These are phyloP conservation scores for Pythium pyrilobum DNA, from an alignment of 352 stramenopile species.

Conservation along the genomic window DNA sequence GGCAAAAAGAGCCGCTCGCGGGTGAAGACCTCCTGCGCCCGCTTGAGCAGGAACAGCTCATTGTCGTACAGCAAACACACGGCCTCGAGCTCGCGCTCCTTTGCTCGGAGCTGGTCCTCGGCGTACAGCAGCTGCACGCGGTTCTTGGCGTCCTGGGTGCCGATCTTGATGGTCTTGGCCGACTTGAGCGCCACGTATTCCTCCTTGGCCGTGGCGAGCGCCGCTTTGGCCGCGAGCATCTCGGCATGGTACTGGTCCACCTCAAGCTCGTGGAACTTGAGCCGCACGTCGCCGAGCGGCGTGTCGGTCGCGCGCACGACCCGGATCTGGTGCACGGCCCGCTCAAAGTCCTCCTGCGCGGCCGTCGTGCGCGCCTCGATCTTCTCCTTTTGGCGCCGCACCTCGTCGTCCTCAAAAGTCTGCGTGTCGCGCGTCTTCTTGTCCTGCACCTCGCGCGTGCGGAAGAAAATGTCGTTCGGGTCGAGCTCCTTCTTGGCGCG, in stretches of 20 bases:
- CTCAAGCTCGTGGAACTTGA: constrained; percentile 62
- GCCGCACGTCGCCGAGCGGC: constrained; percentile 41
- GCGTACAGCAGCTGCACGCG: constrained; percentile 67
- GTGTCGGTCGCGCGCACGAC: constrained; percentile 33
- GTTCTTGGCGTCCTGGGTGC: constrained; percentile 39
- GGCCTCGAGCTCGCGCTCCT: constrained; percentile 50
- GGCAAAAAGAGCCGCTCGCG: constrained; percentile 63
- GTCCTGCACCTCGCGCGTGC: constrained; percentile 54
- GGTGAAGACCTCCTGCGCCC: constrained; percentile 46
- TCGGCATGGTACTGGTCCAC: constrained; percentile 39
- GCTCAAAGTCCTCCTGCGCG: constrained; percentile 33
- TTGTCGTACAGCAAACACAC: constrained; percentile 51
- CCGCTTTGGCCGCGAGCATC: constrained; percentile 39
- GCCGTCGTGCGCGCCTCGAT: constrained; percentile 37
- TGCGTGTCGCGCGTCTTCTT: constrained; percentile 52
- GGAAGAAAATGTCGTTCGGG: constrained; percentile 75
- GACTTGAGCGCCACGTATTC: constrained; percentile 61
- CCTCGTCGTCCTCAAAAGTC: constrained; percentile 46
- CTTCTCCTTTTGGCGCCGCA: constrained; percentile 34
- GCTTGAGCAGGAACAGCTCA: constrained; percentile 69
- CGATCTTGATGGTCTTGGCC: constrained; percentile 32
- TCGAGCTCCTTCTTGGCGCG: constrained; percentile 69
- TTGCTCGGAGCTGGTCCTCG: constrained; percentile 62
- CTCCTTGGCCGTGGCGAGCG: constrained; percentile 45
- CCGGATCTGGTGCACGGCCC: constrained; percentile 29